These are phyloP conservation scores for Microcyclospora tardicrescens DNA, from an alignment of 2,329 filamentous ascomycete species.

Conservation along the genomic window DNA sequence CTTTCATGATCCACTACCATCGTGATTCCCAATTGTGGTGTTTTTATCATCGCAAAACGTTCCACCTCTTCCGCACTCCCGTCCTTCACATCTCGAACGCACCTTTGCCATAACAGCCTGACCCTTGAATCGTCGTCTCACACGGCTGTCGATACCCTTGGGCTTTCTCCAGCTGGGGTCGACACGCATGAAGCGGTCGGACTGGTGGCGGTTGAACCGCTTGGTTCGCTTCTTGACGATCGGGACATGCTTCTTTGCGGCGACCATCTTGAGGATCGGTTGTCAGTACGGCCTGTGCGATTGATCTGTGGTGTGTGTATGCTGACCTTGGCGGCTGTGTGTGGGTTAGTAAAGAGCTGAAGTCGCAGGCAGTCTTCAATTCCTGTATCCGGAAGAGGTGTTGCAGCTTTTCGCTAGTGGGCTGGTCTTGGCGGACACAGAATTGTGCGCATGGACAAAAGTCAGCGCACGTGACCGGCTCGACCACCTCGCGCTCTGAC, in stretches of 20 bases:
- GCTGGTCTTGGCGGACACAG: too few relatives aligned
- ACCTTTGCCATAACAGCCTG: slow-evolving; percentile 96
- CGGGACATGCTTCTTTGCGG: slow-evolving; percentile 97
- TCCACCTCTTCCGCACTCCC: slow-evolving; percentile 1
- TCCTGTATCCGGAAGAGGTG: too few relatives aligned
- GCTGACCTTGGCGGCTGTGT: background rate
- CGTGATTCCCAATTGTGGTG: too few relatives aligned
- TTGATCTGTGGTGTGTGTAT: background rate
- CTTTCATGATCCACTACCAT: slow-evolving; percentile 1
- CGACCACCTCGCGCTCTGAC: too few relatives aligned
- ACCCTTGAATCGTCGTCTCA: slow-evolving; percentile 94
- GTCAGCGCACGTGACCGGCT: too few relatives aligned
- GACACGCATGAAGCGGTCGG: slow-evolving; percentile 90
- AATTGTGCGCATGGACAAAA: too few relatives aligned
- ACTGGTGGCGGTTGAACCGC: slow-evolving; percentile 95
- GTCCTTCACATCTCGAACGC: slow-evolving; percentile 32
- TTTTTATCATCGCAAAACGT: too few relatives aligned
- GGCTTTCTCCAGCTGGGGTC: slow-evolving; percentile 93
- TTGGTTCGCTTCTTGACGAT: slow-evolving; percentile 99
- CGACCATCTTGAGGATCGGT: slow-evolving; percentile 62
- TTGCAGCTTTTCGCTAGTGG: too few relatives aligned
- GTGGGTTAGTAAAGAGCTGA: too few relatives aligned
- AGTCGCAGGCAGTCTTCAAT: too few relatives aligned
- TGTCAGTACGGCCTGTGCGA: background rate
- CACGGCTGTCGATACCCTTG: slow-evolving; percentile 99